Percentiles rank a stretch among this genome's conserved stretches.
These are phyloP conservation scores for Xerophyta viscosa DNA, from an alignment of 106 monocot species.

Conservation along the genomic window DNA sequence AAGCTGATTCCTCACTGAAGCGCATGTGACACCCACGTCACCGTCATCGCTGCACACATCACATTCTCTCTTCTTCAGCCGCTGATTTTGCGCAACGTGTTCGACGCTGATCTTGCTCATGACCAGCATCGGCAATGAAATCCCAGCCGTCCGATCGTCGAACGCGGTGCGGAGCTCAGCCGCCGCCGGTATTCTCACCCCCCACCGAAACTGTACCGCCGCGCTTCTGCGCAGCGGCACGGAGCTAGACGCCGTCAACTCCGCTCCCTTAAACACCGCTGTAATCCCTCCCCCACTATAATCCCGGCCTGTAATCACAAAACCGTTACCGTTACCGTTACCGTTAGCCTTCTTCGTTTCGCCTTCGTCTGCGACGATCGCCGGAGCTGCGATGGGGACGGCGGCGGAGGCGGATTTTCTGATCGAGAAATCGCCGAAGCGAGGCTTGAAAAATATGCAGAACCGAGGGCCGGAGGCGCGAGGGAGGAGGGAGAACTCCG, in stretches of 20 bases:
- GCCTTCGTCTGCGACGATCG: conserved; percentile 4
- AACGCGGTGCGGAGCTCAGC: conserved; percentile 24
- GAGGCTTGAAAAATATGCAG: conserved; percentile 62
- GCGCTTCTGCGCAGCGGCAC: conserved; percentile 42
- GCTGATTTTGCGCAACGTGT: conserved; percentile 10
- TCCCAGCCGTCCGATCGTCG: conserved; percentile 1
- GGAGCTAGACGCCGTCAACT: conserved; percentile 47
- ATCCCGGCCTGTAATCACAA: not conserved
- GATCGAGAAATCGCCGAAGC: conserved; percentile 68
- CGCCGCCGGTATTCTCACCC: conserved; percentile 48
- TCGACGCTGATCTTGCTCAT: conserved; percentile 71
- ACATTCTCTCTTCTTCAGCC: not conserved
- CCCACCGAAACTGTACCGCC: conserved; percentile 74
- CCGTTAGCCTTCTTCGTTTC: not conserved
- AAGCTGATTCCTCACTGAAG: conserved; percentile 26
- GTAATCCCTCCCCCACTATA: conserved; percentile 9
- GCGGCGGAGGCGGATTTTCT: conserved; percentile 26
- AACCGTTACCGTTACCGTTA: no score
- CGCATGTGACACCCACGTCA: conserved; percentile 12
- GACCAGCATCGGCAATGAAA: conserved; percentile 56
- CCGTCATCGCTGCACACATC: not conserved
- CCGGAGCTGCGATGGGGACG: no score
- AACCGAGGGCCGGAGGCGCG: conserved; percentile 36
- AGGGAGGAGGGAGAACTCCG: conserved; percentile 67
- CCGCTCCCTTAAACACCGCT: conserved; percentile 36